Evolutionary conservation across 202 grass and related monocot species (phyloP), one percentile per base, ranked within the genome.

Genomic region (Panicum virgatum): DNA sequence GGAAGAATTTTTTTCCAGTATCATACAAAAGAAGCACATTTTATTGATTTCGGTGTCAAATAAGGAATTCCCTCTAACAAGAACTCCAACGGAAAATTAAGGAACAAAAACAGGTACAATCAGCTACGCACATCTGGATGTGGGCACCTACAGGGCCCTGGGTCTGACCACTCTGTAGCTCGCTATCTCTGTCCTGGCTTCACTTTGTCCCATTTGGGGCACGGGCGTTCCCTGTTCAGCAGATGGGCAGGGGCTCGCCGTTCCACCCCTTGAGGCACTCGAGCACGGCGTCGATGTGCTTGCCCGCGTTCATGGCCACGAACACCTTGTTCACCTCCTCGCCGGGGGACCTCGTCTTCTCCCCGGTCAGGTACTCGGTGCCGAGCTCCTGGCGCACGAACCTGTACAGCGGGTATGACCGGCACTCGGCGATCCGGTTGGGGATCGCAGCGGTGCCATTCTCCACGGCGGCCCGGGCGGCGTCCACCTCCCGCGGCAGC

Each of bases 281-380:
- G 8, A 97, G 93, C 64, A 97, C 78, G 20, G 94, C 85, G 27
- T 92, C 91, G 15, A 94, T 88, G 69, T 90, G 73, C 76, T 86
- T 88, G 18, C 89, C 94, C 26, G 64, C 9, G 81, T 89, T 91
- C 72, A 97, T 92, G 6, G 94, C 94, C 20, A 83, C 66, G 20
- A 97, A 92, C 72, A 97, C 94, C 80, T 97, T 91, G 42, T 97
- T 50, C 18, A 89, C 86, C 57, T 94, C 94, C 79, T 97, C 94
- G 11, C 94, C 94, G 0, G 94, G 91, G 1, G 94, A 97, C 46
- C 79, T 45, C 2, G 82, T 77, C 87, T 97, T 97, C 91, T 97
- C 94, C 0, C 91, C 94, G 0, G 91, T 94, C 38, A 97, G 50
- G 77, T 92, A 97, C 61, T 80, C 60, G 0, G 89, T 70, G n/a